These are phyloP conservation scores for Leccinum boreale DNA, from an alignment of 768 basidiomycete species.

Conservation along the genomic window DNA sequence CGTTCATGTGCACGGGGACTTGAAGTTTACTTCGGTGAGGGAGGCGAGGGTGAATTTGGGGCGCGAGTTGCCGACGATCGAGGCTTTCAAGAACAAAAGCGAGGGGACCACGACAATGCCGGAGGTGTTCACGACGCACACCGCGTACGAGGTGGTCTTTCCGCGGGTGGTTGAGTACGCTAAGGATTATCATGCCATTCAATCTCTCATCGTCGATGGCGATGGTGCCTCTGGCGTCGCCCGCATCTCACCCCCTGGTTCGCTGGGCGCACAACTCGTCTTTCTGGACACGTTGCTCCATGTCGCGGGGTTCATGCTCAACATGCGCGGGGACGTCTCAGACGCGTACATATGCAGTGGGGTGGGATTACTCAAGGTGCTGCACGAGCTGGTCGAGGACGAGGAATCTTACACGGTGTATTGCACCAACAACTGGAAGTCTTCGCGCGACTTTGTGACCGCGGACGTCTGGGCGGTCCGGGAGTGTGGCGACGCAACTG, in stretches of 20 bases:
- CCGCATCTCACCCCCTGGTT: slow-evolving; percentile 39
- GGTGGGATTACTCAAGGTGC: slow-evolving; percentile 45
- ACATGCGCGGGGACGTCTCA: slow-evolving; percentile 46
- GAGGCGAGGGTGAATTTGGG: slow-evolving; percentile 38
- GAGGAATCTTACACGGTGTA: slow-evolving; percentile 48
- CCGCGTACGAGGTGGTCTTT: slow-evolving; percentile 64
- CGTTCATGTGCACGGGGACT: slow-evolving; percentile 46
- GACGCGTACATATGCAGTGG: slow-evolving; percentile 65
- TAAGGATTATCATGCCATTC: slow-evolving; percentile 54
- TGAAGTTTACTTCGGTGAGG: slow-evolving; percentile 34
- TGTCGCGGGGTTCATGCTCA: slow-evolving; percentile 66
- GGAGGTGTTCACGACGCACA: slow-evolving; percentile 54
- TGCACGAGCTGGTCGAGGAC: slow-evolving; percentile 42
- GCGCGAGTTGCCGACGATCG: slow-evolving; percentile 33
- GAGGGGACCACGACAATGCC: slow-evolving; percentile 5
- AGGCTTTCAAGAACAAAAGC: slow-evolving; percentile 27
- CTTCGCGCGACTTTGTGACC: slow-evolving; percentile 43
- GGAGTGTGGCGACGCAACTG: slow-evolving; percentile 13
- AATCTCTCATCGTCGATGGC: slow-evolving; percentile 47
- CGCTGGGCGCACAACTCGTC: slow-evolving; percentile 48
- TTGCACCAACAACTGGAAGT: slow-evolving; percentile 43
- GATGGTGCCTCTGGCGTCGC: slow-evolving; percentile 53
- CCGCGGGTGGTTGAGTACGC: slow-evolving; percentile 66
- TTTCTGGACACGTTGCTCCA: slow-evolving; percentile 70
- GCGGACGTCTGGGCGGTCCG: slow-evolving; percentile 52